Percentiles rank a stretch among this genome's conserved stretches.
Evolutionary conservation across 2,329 filamentous ascomycete species (phyloP).

Genomic region (Claviceps maximensis): DNA sequence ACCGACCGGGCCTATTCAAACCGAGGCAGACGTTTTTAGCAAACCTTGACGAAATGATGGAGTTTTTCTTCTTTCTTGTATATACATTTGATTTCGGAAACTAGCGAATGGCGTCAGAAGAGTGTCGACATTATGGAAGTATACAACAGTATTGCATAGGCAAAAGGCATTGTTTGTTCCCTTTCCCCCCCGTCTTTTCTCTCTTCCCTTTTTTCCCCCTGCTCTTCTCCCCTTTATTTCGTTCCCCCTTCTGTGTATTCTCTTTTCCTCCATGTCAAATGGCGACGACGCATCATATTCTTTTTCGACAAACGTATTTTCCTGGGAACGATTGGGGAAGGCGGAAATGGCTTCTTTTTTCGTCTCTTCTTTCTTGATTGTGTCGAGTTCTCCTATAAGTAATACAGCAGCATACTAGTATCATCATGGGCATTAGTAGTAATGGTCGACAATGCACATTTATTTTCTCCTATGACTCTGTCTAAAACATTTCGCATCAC

Average conservation of each 20-base stretch:
- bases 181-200: not conserved
- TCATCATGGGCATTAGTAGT: not conserved
- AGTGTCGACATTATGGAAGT: not conserved
- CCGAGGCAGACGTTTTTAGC: not conserved
- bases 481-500: not conserved
- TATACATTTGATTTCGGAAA: not conserved
- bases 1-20: constrained; percentile 13
- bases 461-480: not conserved
- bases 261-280: not conserved
- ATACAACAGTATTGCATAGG: not conserved
- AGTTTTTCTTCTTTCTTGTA: not conserved
- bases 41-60: not conserved
- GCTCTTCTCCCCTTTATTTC: too few species aligned
- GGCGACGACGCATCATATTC: too few species aligned
- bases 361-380: not conserved
- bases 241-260: too few species aligned
- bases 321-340: not conserved
- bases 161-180: not conserved
- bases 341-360: not conserved
- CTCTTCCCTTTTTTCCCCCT: not conserved
- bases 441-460: not conserved
- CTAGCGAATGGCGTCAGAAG: not conserved
- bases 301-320: too few species aligned
- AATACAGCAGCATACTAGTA: not conserved
- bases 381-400: not conserved